These are phyloP conservation scores for Torrubiellomyces zombiae DNA, from an alignment of 2,329 filamentous ascomycete species.

Conservation along the genomic window DNA sequence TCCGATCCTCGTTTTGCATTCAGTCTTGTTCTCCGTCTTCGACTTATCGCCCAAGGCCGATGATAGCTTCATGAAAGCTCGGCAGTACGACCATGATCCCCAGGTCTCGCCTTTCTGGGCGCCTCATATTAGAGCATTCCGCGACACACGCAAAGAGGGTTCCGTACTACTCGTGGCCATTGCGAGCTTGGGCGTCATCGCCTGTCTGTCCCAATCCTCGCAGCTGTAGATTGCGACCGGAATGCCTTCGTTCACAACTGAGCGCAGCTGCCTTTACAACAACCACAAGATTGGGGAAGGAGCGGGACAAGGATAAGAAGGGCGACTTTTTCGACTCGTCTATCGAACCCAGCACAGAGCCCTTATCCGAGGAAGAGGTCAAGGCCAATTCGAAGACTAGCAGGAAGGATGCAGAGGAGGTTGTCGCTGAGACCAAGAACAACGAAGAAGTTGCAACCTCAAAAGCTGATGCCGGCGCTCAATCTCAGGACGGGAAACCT, in stretches of 20 bases:
- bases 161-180: conserved; percentile 8
- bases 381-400: conserved; percentile 33
- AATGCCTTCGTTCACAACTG: conserved; percentile 11
- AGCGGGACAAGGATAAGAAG: conserved; percentile 21
- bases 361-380: conserved; percentile 34
- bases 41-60: too few species aligned
- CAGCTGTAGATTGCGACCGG: conserved; percentile 16
- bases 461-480: conserved; percentile 22
- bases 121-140: conserved; percentile 20
- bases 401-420: conserved; percentile 24
- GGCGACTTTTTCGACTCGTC: conserved; percentile 33
- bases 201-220: conserved; percentile 12
- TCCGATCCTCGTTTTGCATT: too few species aligned
- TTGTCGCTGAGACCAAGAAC: conserved; percentile 28
- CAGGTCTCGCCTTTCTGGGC: conserved; percentile 22
- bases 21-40: too few species aligned
- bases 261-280: conserved; percentile 20
- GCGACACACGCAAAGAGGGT: conserved; percentile 10
- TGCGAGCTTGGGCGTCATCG: conserved; percentile 12
- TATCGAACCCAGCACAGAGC: conserved; percentile 23
- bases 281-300: conserved; percentile 15
- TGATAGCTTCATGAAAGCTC: conserved; percentile 1
- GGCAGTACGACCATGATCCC: conserved; percentile 25
- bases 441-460: conserved; percentile 25
- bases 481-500: conserved; percentile 35